Evolutionary conservation across 768 basidiomycete species (phyloP), one percentile per base, ranked within the genome.

Genomic region (Panaeolus cyanescens): DNA sequence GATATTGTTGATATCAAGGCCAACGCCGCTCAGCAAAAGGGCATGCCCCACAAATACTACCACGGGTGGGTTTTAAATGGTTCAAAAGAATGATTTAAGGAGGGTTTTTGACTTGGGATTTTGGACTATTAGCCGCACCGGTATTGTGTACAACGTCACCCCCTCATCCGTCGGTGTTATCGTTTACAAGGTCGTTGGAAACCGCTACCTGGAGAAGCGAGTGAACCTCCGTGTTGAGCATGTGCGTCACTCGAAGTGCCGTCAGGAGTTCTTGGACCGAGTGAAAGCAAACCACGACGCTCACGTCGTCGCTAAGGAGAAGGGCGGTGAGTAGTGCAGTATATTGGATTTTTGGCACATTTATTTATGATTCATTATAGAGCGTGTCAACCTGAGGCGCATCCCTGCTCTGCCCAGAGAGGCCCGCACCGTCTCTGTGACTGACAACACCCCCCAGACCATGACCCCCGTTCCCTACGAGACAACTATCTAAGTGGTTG

Each of bases 1-100:
- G 97, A 99, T 75, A 97, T 99, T 70, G 97, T 99, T 70, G 97
- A 99, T 82, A 99, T 99, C 87, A 98, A 97, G 84, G 96, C 96
- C 68, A 99, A 99, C 74, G 87, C 96, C 62, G 93, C 97, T 42
- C 93, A 97, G 80, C 97, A 99, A 88, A 96, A 96, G 91, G 97
- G 97, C 79, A 97, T 99, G 95, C 96, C 96, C 77, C 96, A 98
- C 85, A 98, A 98, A 81, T 96, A 85, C 86, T 95, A 95, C 84
- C 94, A 95, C 70, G 94, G 93, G 95, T 95, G 65, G 68, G 93
- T 87, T 37, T 33, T 25, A 55, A 10, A 55, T 33, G 34, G 28
- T 62, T 59, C 55, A 57, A 33, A 19, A 22, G 8, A 31, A 28
- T 15, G 13, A 42, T 15, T 58, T 63, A n/a, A 19, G 53, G 59